Conservation (phyloP, 768 basidiomycete species). For the Tricholoma saponaceum region DNA sequence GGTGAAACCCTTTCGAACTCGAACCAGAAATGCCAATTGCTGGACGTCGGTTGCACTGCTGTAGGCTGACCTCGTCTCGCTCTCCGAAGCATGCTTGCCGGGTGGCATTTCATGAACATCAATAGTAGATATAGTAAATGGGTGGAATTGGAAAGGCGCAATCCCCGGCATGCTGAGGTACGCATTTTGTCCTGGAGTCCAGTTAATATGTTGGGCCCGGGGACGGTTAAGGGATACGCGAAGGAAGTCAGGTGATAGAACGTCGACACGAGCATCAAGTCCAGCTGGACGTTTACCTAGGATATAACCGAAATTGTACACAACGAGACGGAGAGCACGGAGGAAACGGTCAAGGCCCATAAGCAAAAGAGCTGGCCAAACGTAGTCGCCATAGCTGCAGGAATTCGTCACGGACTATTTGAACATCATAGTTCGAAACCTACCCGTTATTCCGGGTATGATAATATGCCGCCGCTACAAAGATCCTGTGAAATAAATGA, state of each 20-base stretch:
- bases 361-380: slow-evolving; percentile 49
- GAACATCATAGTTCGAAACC: slow-evolving; percentile 2
- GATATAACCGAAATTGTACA: slow-evolving; percentile 40
- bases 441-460: slow-evolving; percentile 31
- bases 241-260: slow-evolving; percentile 42
- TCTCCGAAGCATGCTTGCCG: background rate
- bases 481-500: slow-evolving; percentile 21
- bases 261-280: slow-evolving; percentile 36
- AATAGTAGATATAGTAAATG: slow-evolving; percentile 57
- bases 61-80: background rate
- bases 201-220: slow-evolving; percentile 30
- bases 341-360: slow-evolving; percentile 54
- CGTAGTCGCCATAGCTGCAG: slow-evolving; percentile 25
- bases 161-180: slow-evolving; percentile 48
- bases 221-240: slow-evolving; percentile 43
- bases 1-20: slow-evolving; percentile 59
- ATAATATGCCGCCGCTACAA: slow-evolving; percentile 36
- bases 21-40: slow-evolving; percentile 54
- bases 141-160: slow-evolving; percentile 47
- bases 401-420: background rate
- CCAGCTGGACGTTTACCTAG: slow-evolving; percentile 18
- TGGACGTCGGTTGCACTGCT: slow-evolving; percentile 19
- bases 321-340: slow-evolving; percentile 40
- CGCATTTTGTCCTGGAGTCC: slow-evolving; percentile 52
- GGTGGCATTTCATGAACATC: slow-evolving; percentile 12